Base-by-base conservation (phyloP, 768 basidiomycete species). In the Hypsizygus marmoreus region DNA sequence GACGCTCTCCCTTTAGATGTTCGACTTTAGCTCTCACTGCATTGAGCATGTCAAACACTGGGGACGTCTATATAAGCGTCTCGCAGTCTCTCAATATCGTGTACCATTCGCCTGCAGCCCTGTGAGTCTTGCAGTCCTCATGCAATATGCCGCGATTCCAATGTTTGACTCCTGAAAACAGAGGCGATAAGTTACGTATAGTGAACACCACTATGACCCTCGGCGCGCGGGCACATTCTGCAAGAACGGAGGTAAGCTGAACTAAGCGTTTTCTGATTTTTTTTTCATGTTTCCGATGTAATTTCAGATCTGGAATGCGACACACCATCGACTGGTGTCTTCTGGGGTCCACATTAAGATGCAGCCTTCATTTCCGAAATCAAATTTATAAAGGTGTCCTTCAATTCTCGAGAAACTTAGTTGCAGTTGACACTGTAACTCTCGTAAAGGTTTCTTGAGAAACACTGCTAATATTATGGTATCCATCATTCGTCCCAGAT, bases 271-370 rank as follows among this genome's bases (percentile, higher is more conserved):
- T 10, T 13, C 2, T 6, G n/a, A n/a, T n/a, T n/a, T n/a, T n/a
- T n/a, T n/a, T n/a, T n/a, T n/a, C n/a, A n/a, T n/a, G n/a, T n/a
- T 26, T 47, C 12, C 13, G 22, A 22, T 41, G n/a, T 26, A 7
- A 19, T 12, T 34, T 19, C 35, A 83, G 82, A 76, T 84, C 23
- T 83, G 81, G 82, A 81, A 76, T 43, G 60, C 60, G 8, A 80
- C 75, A 2, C 65, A 72, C 47, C 74, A 72, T 46, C 73, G 79
- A 11, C 62, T 84, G 4, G 74, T 79, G 8, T 75, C 73, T 4
- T 80, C 81, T 1, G 81, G 77, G 1, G 69, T 74, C 1, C 80
- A 82, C 36, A 69, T 75, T 43, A 81, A 80, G 50, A 81, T 82
- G 80, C 56, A 63, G 19, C 72, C 80, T 1, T 76, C 78, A 1